Evolutionary conservation across 2,329 filamentous ascomycete species (phyloP).

Genomic region (Fusarium pseudocircinatum): DNA sequence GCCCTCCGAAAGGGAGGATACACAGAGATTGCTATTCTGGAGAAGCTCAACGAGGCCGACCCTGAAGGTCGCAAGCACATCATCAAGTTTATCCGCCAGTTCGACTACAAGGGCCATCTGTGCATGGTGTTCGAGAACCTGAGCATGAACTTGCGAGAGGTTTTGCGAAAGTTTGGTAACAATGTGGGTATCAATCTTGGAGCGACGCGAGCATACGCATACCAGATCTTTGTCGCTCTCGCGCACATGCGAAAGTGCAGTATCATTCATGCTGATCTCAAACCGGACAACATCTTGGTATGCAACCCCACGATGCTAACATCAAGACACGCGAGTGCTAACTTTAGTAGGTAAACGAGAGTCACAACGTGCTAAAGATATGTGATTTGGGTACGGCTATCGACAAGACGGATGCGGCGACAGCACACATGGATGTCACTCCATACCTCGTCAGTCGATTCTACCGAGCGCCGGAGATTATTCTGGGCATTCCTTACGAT

Average conservation of each 20-base stretch:
- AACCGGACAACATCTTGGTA: slow-evolving; percentile 96
- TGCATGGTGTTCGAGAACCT: slow-evolving; percentile 98
- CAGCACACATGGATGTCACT: slow-evolving; percentile 82
- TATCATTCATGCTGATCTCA: slow-evolving; percentile 94
- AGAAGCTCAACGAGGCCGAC: slow-evolving; percentile 86
- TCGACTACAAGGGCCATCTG: slow-evolving; percentile 93
- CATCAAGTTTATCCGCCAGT: slow-evolving; percentile 85
- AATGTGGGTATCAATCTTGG: slow-evolving; percentile 91
- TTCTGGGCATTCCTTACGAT: slow-evolving; percentile 95
- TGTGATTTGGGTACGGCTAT: slow-evolving; percentile 98
- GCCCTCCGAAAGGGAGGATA: slow-evolving; percentile 89
- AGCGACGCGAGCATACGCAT: slow-evolving; percentile 88
- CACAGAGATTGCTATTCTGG: slow-evolving; percentile 92
- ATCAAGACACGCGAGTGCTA: slow-evolving; percentile 1
- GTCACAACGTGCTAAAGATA: slow-evolving; percentile 86
- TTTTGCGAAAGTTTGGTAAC: slow-evolving; percentile 94
- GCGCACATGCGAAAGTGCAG: slow-evolving; percentile 90
- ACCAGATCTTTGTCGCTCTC: slow-evolving; percentile 92
- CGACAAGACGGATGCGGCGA: slow-evolving; percentile 79
- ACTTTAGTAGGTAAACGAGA: slow-evolving; percentile 73
- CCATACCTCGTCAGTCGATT: slow-evolving; percentile 97
- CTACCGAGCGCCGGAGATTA: slow-evolving; percentile 96
- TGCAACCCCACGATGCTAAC: slow-evolving; percentile 30
- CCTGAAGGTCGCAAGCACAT: slow-evolving; percentile 91
- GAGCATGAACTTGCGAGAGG: slow-evolving; percentile 90